A percentile compares a stretch with the other conserved stretches of the same genome.
phyloP scores from a whole-genome alignment of 1,284 basidiomycete genomes.

The Microbotryum scabiosae region DNA sequence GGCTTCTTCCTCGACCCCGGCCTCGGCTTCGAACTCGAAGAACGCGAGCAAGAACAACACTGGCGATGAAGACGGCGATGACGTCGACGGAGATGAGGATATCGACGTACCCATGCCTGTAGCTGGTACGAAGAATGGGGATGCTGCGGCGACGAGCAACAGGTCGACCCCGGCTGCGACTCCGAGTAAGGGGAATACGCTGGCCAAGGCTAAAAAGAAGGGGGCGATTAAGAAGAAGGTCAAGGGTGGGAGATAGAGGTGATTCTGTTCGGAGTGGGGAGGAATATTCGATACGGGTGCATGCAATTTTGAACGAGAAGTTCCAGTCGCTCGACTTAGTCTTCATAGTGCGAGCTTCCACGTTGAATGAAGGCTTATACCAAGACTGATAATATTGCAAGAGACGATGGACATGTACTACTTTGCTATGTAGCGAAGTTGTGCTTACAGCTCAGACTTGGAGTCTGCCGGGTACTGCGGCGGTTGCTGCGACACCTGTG shows the following conservation, averaged over 20 bases:
- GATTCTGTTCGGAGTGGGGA: too few species aligned
- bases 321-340: too few species aligned
- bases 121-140: background rate
- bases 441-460: too few species aligned
- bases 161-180: background rate
- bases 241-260: constrained; percentile 15
- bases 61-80: background rate
- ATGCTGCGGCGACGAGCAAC: background rate
- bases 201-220: constrained; percentile 8
- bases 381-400: too few species aligned
- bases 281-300: too few species aligned
- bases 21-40: background rate
- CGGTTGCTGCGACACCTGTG: too few species aligned
- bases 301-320: too few species aligned
- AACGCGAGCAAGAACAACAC: background rate
- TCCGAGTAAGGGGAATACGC: constrained; percentile 8
- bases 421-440: too few species aligned
- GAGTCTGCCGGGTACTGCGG: too few species aligned
- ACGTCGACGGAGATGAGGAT: background rate
- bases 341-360: too few species aligned
- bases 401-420: too few species aligned
- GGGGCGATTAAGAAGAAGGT: constrained; percentile 22
- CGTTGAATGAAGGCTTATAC: too few species aligned
- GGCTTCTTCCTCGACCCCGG: background rate
- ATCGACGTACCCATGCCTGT: background rate